Conservation (phyloP, 345 rosid genomes). For the Balakata baccata region DNA sequence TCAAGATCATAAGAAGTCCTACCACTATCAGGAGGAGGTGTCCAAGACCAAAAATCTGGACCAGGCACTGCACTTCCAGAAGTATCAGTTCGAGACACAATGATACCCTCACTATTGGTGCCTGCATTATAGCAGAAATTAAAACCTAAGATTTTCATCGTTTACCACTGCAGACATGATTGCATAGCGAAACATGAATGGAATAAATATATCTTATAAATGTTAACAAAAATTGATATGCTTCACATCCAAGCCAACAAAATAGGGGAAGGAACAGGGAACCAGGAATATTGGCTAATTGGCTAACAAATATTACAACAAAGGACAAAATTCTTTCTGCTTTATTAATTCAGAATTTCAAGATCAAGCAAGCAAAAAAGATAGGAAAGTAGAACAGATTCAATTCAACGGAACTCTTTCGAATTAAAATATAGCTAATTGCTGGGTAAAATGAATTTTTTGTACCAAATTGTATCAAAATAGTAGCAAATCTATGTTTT, state of each 20-base stretch:
- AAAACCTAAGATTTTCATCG: not conserved
- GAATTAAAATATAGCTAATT: no score
- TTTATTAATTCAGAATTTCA: not conserved
- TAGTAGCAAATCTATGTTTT: no score
- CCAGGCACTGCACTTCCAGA: conserved; percentile 63
- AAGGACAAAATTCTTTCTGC: not conserved
- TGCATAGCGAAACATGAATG: not conserved
- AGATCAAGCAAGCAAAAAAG: not conserved
- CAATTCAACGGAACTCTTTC: not conserved
- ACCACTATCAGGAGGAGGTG: conserved; percentile 51
- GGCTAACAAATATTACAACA: not conserved
- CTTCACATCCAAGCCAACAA: not conserved
- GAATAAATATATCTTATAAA: not conserved
- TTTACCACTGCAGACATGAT: not conserved
- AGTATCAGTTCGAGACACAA: conserved; percentile 40
- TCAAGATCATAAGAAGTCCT: conserved; percentile 19
- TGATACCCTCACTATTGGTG: conserved; percentile 30
- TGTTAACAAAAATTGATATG: not conserved
- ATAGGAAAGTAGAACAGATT: not conserved
- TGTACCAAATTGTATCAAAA: no score
- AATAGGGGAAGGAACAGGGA: not conserved
- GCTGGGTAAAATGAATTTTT: no score
- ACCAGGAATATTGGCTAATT: not conserved
- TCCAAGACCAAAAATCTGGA: conserved; percentile 97
- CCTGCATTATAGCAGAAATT: conserved; percentile 28